Evolutionary conservation across 2,329 filamentous ascomycete genomes (phyloP), one percentile per base, ranked within the genome.

Genomic region (Aspergillus vadensis): DNA sequence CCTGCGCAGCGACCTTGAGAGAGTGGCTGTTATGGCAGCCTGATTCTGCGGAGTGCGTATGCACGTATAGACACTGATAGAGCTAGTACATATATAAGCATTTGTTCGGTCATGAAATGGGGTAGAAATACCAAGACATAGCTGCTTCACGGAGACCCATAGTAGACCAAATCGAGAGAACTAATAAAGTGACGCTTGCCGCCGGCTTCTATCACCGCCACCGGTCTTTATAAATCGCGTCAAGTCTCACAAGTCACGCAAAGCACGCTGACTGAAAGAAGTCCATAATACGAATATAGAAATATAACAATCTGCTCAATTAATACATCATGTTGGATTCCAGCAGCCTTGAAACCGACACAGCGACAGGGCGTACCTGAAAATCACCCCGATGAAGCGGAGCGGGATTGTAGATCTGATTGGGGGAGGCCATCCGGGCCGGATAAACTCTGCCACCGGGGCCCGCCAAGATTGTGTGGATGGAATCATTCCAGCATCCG

Each of bases 381-480:
- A 55, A 55, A 44, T 43, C 39, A 19, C 6, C 9, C 17, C 15
- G 41, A 27, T n/a, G 32, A 43, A 41, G 21, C 23, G 23, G 25
- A 30, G 23, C 19, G 54, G 51, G 15, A 12, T 51, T 47, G 54
- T 59, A 21, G 17, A 61, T 58, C 10, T 65, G 63, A 63, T 65
- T 60, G 60, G 62, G 53, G 43, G 30, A 56, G 59, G 47, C 5
- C 9, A 0, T 8, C 25, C 66, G 68, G 66, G 54, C 9, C 68
- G 68, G 68, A 69, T 63, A 55, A 70, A 69, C 57, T 38, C 55
- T n/a, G 2, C 15, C 6, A 36, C 57, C 65, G 32, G 36, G 23
- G 23, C 3, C 36, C 63, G 64, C 67, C 61, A 69, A 67, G 65
- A 60, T 60, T 63, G 57, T 55, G 51, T 48, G 59, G 58, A 58